Evolutionary conservation across 2,329 filamentous ascomycete species (phyloP), one percentile per base, ranked within the genome.

Genomic region (Sporothrix globosa): DNA sequence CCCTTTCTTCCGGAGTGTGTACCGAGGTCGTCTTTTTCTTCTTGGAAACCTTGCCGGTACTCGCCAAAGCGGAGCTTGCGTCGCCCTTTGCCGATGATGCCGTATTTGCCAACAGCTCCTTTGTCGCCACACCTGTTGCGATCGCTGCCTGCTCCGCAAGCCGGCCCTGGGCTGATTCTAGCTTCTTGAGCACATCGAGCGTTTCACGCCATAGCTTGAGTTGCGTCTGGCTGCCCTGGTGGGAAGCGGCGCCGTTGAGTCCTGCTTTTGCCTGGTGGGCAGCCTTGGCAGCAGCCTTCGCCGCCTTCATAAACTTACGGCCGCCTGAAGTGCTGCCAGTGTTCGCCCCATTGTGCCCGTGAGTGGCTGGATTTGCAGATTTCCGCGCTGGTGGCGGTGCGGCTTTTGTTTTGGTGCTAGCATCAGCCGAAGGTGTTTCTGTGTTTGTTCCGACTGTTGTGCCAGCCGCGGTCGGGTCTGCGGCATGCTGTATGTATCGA

Each of bases 121-220:
- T 46, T 21, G 46, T 52, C 14, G 61, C 61, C 4, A 50, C 61
- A n/a, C 61, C 61, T 10, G 30, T 52, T 52, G 67, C 41, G 21
- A 39, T 46, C 24, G 63, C 41, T 17, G 69, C 68, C 63, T 70
- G 66, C 54, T 68, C 61, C 4, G 68, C 72, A 41, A 73, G 63
- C 24, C 58, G 71, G 27, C 53, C 71, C 67, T 74, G 73, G 0
- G 69, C 68, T 4, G 67, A 27, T 70, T 76, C 75, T 14, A 77
- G 72, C 50, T 74, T 75, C 50, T 74, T 76, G 53, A 76, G 69
- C n/a, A 74, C 72, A 9, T 74, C 69, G 14, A 77, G 73, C 27
- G 77, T 76, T 58, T 78, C 74, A 11, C 71, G 73, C 76, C 77
- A 77, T 11, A 77, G 58, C 67, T 74, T 69, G 5, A 74, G 66